Conservation (phyloP, 1,139 yeast genomes). For the Taphrina confusa region DNA sequence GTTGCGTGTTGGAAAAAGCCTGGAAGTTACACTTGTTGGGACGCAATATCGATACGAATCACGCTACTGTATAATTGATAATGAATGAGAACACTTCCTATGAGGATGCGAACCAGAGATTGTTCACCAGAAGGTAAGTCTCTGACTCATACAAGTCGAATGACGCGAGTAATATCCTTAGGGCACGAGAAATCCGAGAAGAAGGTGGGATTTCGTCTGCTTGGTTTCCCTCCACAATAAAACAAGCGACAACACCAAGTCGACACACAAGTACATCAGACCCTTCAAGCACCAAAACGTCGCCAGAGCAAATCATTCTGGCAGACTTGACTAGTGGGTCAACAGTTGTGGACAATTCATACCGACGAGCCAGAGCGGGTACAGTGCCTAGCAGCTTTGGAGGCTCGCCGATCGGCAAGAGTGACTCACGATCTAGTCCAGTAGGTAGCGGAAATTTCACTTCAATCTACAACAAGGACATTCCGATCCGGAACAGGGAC, state of each 20-base stretch:
- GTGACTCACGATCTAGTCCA: conserved; percentile 29
- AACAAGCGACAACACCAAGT: conserved; percentile 6
- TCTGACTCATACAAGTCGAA: not conserved
- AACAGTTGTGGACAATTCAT: conserved; percentile 32
- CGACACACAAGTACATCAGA: conserved; percentile 10
- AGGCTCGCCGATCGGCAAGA: conserved; percentile 41
- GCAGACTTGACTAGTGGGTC: conserved; percentile 22
- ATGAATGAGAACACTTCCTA: conserved; percentile 9
- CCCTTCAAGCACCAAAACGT: conserved; percentile 13
- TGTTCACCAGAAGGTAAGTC: conserved; percentile 22
- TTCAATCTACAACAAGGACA: conserved; percentile 38
- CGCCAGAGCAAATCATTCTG: conserved; percentile 12
- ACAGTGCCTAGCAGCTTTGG: conserved; percentile 51
- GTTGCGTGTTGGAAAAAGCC: too few species aligned
- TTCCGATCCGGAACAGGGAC: conserved; percentile 4
- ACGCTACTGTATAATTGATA: conserved; percentile 6
- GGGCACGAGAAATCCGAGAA: conserved; percentile 31
- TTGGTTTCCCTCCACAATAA: conserved; percentile 30
- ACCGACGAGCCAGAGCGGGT: conserved; percentile 51
- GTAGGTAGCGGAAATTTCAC: conserved; percentile 41
- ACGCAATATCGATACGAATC: too few species aligned
- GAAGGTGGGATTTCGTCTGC: conserved; percentile 33
- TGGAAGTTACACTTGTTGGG: too few species aligned
- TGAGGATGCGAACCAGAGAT: conserved; percentile 15
- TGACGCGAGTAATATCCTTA: not conserved